Percentiles rank a stretch among this genome's conserved stretches.
These are phyloP conservation scores for Nevesoporus exiguus DNA, from an alignment of 768 basidiomycete genomes.

Conservation along the genomic window DNA sequence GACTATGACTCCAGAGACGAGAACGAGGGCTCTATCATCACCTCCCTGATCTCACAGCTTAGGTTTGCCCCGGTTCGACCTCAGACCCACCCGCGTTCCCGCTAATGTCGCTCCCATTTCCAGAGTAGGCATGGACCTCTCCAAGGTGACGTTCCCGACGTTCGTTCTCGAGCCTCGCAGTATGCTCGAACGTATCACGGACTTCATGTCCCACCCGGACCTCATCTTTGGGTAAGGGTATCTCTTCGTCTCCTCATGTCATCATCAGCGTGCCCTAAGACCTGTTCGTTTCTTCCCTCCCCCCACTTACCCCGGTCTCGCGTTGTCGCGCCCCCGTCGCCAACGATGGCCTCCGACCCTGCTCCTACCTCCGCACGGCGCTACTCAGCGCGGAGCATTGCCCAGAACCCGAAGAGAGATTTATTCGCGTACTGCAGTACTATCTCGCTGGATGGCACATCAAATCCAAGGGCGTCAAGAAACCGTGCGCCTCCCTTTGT, in stretches of 20 bases:
- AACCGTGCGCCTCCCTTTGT: slow-evolving; percentile 64
- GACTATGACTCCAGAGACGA: slow-evolving; percentile 66
- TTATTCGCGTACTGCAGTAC: slow-evolving; percentile 86
- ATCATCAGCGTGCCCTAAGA: slow-evolving; percentile 20
- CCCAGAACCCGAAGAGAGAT: slow-evolving; percentile 83
- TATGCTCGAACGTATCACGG: slow-evolving; percentile 97
- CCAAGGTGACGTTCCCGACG: slow-evolving; percentile 88
- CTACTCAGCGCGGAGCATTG: slow-evolving; percentile 68
- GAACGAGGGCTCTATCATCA: slow-evolving; percentile 87
- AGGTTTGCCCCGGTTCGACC: slow-evolving; percentile 43
- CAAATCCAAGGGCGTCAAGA: slow-evolving; percentile 99
- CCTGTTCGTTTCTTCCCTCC: slow-evolving; percentile 5
- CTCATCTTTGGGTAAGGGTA: slow-evolving; percentile 84
- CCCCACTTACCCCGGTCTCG: not conserved
- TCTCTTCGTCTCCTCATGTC: slow-evolving; percentile 11
- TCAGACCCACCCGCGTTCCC: not conserved
- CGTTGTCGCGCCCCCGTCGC: not conserved
- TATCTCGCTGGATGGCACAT: slow-evolving; percentile 99
- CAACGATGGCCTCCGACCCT: not conserved
- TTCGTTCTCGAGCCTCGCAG: slow-evolving; percentile 97
- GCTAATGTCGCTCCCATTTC: slow-evolving; percentile 11
- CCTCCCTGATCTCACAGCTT: slow-evolving; percentile 85
- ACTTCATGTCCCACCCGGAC: slow-evolving; percentile 99
- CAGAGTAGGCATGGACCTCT: slow-evolving; percentile 96
- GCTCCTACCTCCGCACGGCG: slow-evolving; percentile 6